Conservation (phyloP, 441 rosid genomes). For the Capsella rubella region DNA sequence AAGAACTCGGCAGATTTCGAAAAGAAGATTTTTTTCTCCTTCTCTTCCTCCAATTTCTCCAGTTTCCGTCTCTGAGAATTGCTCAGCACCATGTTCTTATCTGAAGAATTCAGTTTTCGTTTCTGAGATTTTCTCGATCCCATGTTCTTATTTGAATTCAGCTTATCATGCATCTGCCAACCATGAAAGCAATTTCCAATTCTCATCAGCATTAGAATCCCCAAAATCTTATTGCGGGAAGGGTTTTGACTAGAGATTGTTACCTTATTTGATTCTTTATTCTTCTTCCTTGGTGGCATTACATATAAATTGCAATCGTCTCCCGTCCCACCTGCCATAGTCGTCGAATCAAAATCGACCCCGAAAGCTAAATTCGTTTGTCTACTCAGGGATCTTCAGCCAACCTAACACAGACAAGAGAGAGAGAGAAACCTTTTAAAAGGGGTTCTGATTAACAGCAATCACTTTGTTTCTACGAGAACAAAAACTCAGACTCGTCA, state of each 20-base stretch:
- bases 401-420: background rate
- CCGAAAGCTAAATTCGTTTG: background rate
- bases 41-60: conserved; percentile 86
- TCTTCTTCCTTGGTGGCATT: conserved; percentile 62
- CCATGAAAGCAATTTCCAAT: background rate
- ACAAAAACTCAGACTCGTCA: no score
- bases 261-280: conserved; percentile 32
- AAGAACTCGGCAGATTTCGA: conserved; percentile 57
- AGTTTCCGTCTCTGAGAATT: conserved; percentile 73
- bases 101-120: conserved; percentile 57
- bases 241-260: background rate
- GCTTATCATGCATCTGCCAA: conserved; percentile 39
- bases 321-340: conserved; percentile 29
- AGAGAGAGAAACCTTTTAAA: no score
- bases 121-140: conserved; percentile 60
- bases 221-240: background rate
- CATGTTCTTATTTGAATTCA: conserved; percentile 36
- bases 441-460: background rate
- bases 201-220: background rate
- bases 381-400: background rate
- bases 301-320: conserved; percentile 69
- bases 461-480: no score
- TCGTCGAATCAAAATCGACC: background rate
- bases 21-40: conserved; percentile 53
- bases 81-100: conserved; percentile 44